Base-by-base conservation (phyloP, 441 rosid genomes). In the Populus hybrid region DNA sequence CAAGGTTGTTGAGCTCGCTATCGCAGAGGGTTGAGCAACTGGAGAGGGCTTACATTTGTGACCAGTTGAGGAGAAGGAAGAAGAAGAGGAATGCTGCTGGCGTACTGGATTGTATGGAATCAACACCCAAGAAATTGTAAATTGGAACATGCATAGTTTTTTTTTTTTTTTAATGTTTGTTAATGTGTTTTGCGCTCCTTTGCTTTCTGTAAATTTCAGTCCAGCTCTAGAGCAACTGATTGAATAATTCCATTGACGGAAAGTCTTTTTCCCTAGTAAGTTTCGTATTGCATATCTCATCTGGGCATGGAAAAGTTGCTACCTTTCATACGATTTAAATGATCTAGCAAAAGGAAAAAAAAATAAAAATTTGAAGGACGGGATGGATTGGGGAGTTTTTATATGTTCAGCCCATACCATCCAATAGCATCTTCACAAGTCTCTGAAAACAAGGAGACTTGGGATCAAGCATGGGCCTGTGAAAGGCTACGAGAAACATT, bases 1-100 rank as follows among this genome's bases (percentile, higher is more conserved):
- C 83, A 0, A 78, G 72, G 84, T 1, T 91, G 74, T 30, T 91
- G 69, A 77, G 80, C 53, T 79, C 87, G 7, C 80, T 88, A 68
- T 83, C 90, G 2, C 88, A 76, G 9, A 86, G 92, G 75, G 92
- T 91, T 38, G 90, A 81, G 84, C 87, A 61, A 80, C 73, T 91
- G 23, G 96, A 90, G 86, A 87, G 78, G 79, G 92, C 89, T 2
- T 85, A 84, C 23, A 6, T 82, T 72, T 87, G 83, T 53, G 88
- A 89, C 30, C 83, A 77, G 80, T 73, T 85, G 32, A 80, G 85
- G 82, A 85, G 81, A 81, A 87, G 78, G 84, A 89, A 86, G 87
- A 88, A 73, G 86, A 84, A 34, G 57, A 78, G 77, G 75, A 77
- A 68, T 24, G 76, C 68, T 10, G 71, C 59, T 23, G 72, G 40